Evolutionary conservation across 441 rosid species (phyloP), one percentile per base, ranked within the genome.

Genomic region (Kokia cookei): DNA sequence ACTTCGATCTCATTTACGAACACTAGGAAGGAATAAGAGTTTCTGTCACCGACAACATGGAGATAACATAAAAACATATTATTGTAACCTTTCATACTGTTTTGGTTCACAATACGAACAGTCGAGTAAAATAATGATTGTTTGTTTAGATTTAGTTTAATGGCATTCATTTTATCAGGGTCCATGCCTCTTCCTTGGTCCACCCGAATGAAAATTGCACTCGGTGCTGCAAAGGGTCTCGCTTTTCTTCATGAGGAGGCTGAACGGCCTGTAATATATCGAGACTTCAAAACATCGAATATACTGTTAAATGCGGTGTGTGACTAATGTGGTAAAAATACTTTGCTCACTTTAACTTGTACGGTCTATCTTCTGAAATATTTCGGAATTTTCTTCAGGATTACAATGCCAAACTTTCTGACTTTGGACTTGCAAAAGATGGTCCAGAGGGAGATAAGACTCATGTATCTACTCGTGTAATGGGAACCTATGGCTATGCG

Each of bases 401-500:
- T 65, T 86, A 73, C 79, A 86, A 83, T 78, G 85, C 84, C 35
- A 86, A 84, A 80, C 88, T 84, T 66, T 81, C 86, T 37, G 85
- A 85, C 76, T 84, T 86, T 45, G 86, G 83, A 69, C 78, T 80
- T 15, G 86, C 90, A 54, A 86, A 86, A 80, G 84, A 80, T 80
- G 90, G 80, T 37, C 86, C 83, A 5, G 79, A 73, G 72, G 89
- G 90, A 43, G 87, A 83, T 37, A 78, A 81, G 73, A 81, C 86
- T 72, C 83, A 77, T 57, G 89, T 84, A 13, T 80, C 81, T 22
- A 86, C 87, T 5, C 73, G 80, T 0, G 80, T 78, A 51, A 78
- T 78, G 82, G 90, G 90, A 72, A 86, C 88, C 6, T 83, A 83
- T 67, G 85, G 88, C 32, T 84, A 86, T 77, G 88, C 88, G 2